phyloP scores from a whole-genome alignment of 176 grass and related monocot species.

The Phragmites australis region DNA sequence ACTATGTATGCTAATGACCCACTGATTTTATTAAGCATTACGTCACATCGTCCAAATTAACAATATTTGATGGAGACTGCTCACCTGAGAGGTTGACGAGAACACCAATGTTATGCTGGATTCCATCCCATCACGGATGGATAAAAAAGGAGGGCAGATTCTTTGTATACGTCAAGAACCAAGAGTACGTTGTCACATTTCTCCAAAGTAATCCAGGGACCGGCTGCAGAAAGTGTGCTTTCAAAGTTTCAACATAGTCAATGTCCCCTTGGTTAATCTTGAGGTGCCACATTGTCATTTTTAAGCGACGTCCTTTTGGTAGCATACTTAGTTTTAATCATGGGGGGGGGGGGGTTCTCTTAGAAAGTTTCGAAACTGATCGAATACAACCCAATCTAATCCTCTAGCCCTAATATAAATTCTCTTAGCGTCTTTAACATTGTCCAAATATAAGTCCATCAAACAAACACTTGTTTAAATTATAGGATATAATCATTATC shows the following conservation, averaged over 20 bases:
- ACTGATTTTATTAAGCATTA: neutral
- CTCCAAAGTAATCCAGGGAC: neutral
- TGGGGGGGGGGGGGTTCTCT: neutral
- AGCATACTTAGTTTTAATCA: neutral
- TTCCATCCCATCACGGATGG: neutral
- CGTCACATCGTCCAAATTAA: conserved; percentile 6
- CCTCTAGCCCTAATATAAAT: neutral
- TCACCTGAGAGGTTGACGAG: conserved; percentile 33
- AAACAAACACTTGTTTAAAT: no score
- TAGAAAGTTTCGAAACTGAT: neutral
- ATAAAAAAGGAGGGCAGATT: neutral
- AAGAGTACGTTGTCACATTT: neutral
- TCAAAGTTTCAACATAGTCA: neutral
- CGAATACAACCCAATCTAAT: neutral
- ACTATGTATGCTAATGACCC: neutral
- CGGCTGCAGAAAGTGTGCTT: neutral
- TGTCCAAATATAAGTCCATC: neutral
- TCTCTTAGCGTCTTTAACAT: neutral
- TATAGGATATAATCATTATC: no score
- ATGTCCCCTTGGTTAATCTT: neutral
- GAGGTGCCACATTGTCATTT: neutral
- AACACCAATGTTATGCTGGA: conserved; percentile 13
- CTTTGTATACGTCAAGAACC: neutral
- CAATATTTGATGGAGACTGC: neutral
- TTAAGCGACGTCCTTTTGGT: neutral